Evolutionary conservation across 257 asterid species (phyloP), one percentile per base, ranked within the genome.

Genomic region (Mitragyna speciosa): DNA sequence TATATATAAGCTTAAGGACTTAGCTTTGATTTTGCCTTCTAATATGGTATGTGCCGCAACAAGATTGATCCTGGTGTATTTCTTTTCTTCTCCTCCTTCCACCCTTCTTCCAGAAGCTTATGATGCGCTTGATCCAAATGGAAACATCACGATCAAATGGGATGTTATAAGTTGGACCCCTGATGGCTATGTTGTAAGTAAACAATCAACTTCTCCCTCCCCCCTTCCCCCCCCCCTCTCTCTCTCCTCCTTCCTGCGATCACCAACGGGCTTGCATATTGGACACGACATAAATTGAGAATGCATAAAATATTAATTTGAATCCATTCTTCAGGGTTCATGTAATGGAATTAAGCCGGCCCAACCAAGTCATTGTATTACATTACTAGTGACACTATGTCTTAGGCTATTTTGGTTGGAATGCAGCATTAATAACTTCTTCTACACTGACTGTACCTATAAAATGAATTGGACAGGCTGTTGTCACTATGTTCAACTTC

Each of bases 111-210:
- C 89, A 94, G 97, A 92, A 76, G 96, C 98, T 73, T 94, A 89
- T 77, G 98, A 94, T 76, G 87, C 98, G 14, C 96, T 92, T 73
- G 97, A 94, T 85, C 98, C 98, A 31, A 89, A 88, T 78, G 96
- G 98, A 45, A 92, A 92, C 83, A 88, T 94, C 86, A 92, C 97
- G 64, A 85, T 92, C 30, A 92, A 92, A 85, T 92, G 96, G 95
- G 97, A 94, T 83, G 51, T 94, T 70, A 86, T 92, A 79, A 80
- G 58, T 72, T 95, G 98, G 99, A 85, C 97, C 7, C 86, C 97
- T 0, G 98, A 92, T 64, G 97, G 98, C 81, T 94, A 94, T 68
- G 89, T 90, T 76, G 98, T 91, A 87, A 83, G 98, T 84, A 15
- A 76, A n/a, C 31, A n/a, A 15, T 19, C 30, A 49, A 64, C 24